These are phyloP conservation scores for Fusarium devonianum DNA, from an alignment of 2,329 filamentous ascomycete species.

Conservation along the genomic window DNA sequence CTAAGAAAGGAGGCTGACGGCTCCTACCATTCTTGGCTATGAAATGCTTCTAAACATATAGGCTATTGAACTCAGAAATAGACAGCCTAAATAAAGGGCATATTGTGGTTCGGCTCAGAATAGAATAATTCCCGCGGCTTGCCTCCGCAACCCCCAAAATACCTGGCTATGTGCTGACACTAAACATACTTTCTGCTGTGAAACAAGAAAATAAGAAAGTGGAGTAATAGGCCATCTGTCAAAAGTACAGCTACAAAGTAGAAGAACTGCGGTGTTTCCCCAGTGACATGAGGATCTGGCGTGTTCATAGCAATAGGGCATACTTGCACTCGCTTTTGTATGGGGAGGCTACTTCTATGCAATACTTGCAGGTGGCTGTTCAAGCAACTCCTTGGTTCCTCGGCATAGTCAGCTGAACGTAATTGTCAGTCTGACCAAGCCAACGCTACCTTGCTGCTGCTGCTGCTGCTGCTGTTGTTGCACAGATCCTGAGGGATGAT, in stretches of 20 bases:
- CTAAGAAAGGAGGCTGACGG: too few relatives aligned
- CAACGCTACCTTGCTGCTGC: constrained; percentile 19
- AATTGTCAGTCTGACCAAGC: constrained; percentile 9
- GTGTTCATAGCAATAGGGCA: constrained; percentile 8
- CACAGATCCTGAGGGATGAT: constrained; percentile 25
- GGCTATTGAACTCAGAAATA: constrained; percentile 20
- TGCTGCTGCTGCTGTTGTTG: constrained; percentile 25
- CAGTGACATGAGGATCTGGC: constrained; percentile 20
- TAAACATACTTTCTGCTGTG: constrained; percentile 36
- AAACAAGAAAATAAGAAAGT: constrained; percentile 30
- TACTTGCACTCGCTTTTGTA: constrained; percentile 6
- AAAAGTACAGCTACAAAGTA: constrained; percentile 1
- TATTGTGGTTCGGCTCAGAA: constrained; percentile 21
- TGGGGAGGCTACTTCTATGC: constrained; percentile 2
- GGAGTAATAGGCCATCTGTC: constrained; percentile 7
- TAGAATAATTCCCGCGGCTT: constrained; percentile 23
- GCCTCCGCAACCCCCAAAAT: constrained; percentile 22
- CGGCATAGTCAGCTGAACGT: constrained; percentile 30
- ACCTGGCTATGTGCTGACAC: constrained; percentile 23
- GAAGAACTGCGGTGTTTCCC: constrained; percentile 11
- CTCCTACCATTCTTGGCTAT: too few relatives aligned
- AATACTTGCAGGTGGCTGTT: constrained; percentile 25
- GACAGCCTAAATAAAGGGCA: constrained; percentile 8
- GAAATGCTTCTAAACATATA: constrained; percentile 12
- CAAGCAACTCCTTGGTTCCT: constrained; percentile 28